These are phyloP conservation scores for Apiotrichum sp. DNA, from an alignment of 1,284 basidiomycete genomes.

Conservation along the genomic window DNA sequence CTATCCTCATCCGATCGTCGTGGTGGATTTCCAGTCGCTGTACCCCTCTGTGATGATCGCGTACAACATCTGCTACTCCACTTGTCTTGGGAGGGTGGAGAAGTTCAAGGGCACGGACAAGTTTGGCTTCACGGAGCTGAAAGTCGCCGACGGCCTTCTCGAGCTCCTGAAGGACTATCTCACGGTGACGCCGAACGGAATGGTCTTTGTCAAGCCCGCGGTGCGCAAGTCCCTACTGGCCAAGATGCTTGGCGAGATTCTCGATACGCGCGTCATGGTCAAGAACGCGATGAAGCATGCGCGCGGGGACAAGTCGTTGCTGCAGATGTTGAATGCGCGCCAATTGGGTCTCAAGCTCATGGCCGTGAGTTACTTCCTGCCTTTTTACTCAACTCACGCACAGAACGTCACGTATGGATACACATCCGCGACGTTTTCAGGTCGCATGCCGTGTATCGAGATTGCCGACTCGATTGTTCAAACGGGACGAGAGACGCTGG, in stretches of 20 bases:
- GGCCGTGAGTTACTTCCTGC: slow-evolving; percentile 36
- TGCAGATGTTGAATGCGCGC: slow-evolving; percentile 71
- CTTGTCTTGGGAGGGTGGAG: slow-evolving; percentile 81
- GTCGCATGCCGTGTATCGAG: slow-evolving; percentile 96
- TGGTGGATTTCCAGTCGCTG: slow-evolving; percentile 91
- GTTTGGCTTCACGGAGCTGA: slow-evolving; percentile 70
- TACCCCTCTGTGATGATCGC: slow-evolving; percentile 98
- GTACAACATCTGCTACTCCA: slow-evolving; percentile 96
- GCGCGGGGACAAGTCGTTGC: slow-evolving; percentile 69
- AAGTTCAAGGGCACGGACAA: slow-evolving; percentile 83
- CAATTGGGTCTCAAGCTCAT: slow-evolving; percentile 82
- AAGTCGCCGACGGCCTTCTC: slow-evolving; percentile 63
- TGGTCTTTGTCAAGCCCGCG: slow-evolving; percentile 81
- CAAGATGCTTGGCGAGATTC: slow-evolving; percentile 85
- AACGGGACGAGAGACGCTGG: slow-evolving; percentile 87
- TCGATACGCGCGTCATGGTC: slow-evolving; percentile 97
- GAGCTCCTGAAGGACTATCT: slow-evolving; percentile 66
- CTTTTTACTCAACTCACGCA: slow-evolving; percentile 4
- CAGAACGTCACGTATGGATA: slow-evolving; percentile 91
- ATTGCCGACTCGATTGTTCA: slow-evolving; percentile 98
- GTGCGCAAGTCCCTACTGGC: slow-evolving; percentile 79
- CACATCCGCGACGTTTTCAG: slow-evolving; percentile 86
- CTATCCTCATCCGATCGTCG: slow-evolving; percentile 83
- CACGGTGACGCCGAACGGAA: slow-evolving; percentile 85
- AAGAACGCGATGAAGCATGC: slow-evolving; percentile 87